phyloP scores from a whole-genome alignment of 305 asterid genomes.

The Fraxinus paxiana region DNA sequence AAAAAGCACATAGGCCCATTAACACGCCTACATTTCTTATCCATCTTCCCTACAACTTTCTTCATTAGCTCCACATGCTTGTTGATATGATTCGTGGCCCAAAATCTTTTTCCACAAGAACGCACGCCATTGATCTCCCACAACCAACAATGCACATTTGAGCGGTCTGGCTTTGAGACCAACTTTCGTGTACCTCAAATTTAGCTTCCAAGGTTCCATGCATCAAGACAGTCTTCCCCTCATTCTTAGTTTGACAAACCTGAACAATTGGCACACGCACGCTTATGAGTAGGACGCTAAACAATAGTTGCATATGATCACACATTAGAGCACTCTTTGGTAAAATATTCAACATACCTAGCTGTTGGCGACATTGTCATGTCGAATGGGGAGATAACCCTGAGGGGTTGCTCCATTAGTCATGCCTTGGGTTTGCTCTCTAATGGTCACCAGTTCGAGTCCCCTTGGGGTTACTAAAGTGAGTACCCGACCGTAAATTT shows the following conservation, averaged over 20 bases:
- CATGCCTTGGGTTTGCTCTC: no score
- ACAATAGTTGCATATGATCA: neutral
- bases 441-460: no score
- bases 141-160: neutral
- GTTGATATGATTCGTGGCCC: neutral
- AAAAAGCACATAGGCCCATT: neutral
- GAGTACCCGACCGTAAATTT: no score
- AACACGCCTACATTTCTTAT: neutral
- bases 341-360: neutral
- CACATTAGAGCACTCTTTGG: neutral
- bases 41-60: neutral
- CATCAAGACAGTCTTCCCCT: neutral
- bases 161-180: neutral
- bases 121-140: neutral
- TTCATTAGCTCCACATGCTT: neutral
- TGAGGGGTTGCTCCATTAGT: no score
- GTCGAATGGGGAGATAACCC: neutral
- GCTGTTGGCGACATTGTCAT: neutral
- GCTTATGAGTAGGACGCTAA: neutral
- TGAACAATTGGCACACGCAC: neutral
- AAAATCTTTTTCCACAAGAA: neutral
- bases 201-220: neutral
- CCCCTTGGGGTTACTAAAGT: no score
- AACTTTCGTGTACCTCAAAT: neutral
- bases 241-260: neutral